These are phyloP conservation scores for Sequoiadendron giganteum DNA, from an alignment of 75 land plant genomes.

Conservation along the genomic window DNA sequence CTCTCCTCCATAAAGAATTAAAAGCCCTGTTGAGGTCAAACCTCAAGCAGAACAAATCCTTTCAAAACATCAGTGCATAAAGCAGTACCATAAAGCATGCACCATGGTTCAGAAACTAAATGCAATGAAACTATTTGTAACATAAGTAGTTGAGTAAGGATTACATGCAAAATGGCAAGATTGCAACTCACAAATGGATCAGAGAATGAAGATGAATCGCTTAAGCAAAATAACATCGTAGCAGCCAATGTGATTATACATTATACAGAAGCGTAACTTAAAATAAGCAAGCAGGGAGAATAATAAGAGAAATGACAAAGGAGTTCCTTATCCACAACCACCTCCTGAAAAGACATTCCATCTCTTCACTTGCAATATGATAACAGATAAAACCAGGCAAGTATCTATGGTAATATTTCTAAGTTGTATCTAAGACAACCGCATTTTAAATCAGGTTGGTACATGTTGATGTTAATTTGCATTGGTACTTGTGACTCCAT, in stretches of 20 bases:
- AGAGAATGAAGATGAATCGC: neutral
- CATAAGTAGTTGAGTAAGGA: neutral
- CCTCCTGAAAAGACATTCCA: neutral
- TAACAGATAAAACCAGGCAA: neutral
- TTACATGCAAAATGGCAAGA: neutral
- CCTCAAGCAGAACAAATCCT: neutral
- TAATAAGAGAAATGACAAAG: neutral
- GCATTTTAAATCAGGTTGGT: neutral
- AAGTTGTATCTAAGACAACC: no score
- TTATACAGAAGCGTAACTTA: neutral
- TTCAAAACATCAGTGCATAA: neutral
- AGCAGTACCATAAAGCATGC: neutral
- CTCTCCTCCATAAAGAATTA: neutral
- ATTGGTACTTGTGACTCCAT: neutral
- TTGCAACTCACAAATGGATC: neutral
- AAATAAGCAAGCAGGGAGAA: neutral
- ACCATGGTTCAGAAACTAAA: neutral
- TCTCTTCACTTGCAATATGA: neutral
- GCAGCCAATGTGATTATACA: neutral
- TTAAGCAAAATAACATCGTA: neutral
- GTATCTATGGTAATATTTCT: neutral
- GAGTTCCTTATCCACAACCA: neutral
- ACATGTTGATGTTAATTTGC: neutral
- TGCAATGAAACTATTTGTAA: neutral
- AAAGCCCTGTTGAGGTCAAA: neutral